Percentiles rank a stretch among this genome's conserved stretches.
These are phyloP conservation scores for Lentinus tigrinus DNA, from an alignment of 768 basidiomycete genomes.

Conservation along the genomic window DNA sequence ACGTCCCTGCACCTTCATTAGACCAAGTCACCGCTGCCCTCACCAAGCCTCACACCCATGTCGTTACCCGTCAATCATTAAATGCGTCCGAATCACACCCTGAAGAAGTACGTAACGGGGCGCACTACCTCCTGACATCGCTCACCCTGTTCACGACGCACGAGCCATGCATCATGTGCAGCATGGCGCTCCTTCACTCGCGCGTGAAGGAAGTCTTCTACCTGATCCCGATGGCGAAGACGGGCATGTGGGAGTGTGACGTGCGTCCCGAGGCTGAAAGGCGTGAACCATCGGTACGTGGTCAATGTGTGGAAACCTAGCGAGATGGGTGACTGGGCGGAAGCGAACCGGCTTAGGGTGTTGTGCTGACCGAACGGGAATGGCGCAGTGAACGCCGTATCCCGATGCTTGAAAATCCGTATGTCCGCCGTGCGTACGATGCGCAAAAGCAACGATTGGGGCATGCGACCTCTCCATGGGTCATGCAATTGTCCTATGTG, in stretches of 20 bases:
- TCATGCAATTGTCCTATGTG: conserved; percentile 66
- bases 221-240: conserved; percentile 66
- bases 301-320: conserved; percentile 64
- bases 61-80: background rate
- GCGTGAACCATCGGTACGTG: conserved; percentile 86
- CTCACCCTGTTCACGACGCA: conserved; percentile 87
- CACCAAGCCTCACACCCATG: conserved; percentile 4
- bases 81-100: background rate
- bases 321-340: background rate
- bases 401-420: conserved; percentile 53
- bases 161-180: conserved; percentile 97
- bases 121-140: conserved; percentile 86
- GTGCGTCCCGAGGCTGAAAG: conserved; percentile 77
- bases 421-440: conserved; percentile 50
- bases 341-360: conserved; percentile 1
- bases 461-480: conserved; percentile 63
- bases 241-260: conserved; percentile 83
- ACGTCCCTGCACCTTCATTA: background rate
- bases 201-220: conserved; percentile 87
- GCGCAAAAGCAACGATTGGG: conserved; percentile 65
- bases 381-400: conserved; percentile 43
- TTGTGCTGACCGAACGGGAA: conserved; percentile 1
- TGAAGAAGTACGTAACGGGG: conserved; percentile 46
- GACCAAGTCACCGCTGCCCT: conserved; percentile 12
- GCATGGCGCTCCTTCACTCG: conserved; percentile 93